Base-by-base conservation (phyloP, 2,329 filamentous ascomycete genomes). In the Xylariaceae sp. region DNA sequence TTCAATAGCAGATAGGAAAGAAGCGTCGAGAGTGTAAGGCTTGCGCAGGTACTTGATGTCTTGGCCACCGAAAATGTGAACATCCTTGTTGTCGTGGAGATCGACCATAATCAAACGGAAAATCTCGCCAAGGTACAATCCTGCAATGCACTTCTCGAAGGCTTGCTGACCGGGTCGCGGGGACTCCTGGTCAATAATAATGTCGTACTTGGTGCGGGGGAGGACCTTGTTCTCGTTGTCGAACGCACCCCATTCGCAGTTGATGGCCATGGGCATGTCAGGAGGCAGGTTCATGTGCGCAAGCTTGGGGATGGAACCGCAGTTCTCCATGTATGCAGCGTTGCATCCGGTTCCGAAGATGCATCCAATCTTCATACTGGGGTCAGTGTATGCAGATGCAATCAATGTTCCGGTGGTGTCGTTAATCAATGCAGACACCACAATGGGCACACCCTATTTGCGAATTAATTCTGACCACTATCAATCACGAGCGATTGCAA, bases 271-370 rank as follows among this genome's bases (percentile, higher is more conserved):
- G 51, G 88, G 91, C 61, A 86, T 86, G 62, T 94, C 87, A 0
- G 90, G 80, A 53, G 92, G 89, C 44, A 97, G 83, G 70, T 95
- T 94, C 81, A 96, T 84, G 77, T 97, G 86, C 9, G 89, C 90
- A 57, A 99, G 85, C 81, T 99, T 99, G 65, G 92, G 93, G 65
- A 99, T 91, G 10, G 88, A 90, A 65, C 91, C 92, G 65, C 85
- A 90, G 70, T 95, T 78, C 76, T 99, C 94, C 89, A 99, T 96
- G 79, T 99, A 99, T 45, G 94, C 94, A 47, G 93, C 94, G 71
- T 99, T 99, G 78, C 94, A 97, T 61, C 94, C 94, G 10, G 94
- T 99, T 68, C 94, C 94, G 70, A 99, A 99, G 72, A 99, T 99
- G 76, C 93, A 97, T 58, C 94, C 94, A 69, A 97, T 94, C 77